phyloP scores from a whole-genome alignment of 345 rosid species.

The Balakata baccata region DNA sequence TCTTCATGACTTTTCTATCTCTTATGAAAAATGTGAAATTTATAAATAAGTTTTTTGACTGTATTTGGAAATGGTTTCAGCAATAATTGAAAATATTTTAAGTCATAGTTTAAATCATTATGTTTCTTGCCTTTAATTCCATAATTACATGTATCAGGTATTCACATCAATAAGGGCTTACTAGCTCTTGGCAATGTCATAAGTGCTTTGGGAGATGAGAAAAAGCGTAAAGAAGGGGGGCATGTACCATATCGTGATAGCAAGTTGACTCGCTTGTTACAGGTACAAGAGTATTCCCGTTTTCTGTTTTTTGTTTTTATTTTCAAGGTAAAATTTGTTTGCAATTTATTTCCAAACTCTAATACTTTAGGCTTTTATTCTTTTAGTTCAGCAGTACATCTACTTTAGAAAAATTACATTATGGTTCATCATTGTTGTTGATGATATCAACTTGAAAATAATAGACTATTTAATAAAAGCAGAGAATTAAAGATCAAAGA shows the following conservation, averaged over 20 bases:
- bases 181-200: constrained; percentile 94
- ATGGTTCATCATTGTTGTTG: too few relatives aligned
- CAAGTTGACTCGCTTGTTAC: constrained; percentile 96
- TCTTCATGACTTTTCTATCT: too few relatives aligned
- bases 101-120: not conserved
- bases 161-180: constrained; percentile 92
- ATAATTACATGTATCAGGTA: constrained; percentile 43
- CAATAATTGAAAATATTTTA: not conserved
- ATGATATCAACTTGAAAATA: not conserved
- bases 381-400: not conserved
- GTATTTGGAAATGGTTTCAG: not conserved
- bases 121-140: not conserved
- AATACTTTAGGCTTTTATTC: not conserved
- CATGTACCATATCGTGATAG: constrained; percentile 97
- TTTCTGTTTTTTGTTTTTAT: not conserved
- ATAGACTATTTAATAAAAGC: not conserved
- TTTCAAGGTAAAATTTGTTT: not conserved
- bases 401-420: not conserved
- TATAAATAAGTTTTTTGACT: too few relatives aligned
- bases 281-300: constrained; percentile 39
- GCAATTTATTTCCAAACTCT: constrained; percentile 7
- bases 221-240: constrained; percentile 92
- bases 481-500: not conserved
- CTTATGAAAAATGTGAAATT: too few relatives aligned
- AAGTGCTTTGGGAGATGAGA: constrained; percentile 94